Evolutionary conservation across 1,139 yeast genomes (phyloP), one percentile per base, ranked within the genome.

Genomic region (Yamadazyma jaroonii): DNA sequence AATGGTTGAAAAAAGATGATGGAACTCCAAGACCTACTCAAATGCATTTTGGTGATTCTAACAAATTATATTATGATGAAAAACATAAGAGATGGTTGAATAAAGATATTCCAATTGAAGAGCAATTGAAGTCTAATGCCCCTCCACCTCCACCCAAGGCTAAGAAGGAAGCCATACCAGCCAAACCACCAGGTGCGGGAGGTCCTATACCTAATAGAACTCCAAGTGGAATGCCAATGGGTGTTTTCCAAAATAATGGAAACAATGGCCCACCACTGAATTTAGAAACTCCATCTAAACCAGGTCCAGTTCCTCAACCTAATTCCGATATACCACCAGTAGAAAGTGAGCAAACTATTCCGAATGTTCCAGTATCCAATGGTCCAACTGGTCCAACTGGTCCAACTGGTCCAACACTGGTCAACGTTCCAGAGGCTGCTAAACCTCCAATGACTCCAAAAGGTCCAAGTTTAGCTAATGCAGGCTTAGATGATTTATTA

Each of bases 21-120:
- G 82, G 80, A 35, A 82, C 78, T 40, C 84, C 85, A 30, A 86
- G 84, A 54, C 86, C 94, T 1, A 73, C 81, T 42, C 77, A 79
- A 49, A 97, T 97, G 25, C 89, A 92, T 52, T 65, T 92, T 45
- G 98, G 98, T 8, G 89, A 85, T 41, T 77, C 80, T 46, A 84
- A 73, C 53, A 69, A 77, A 27, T 84, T 92, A 52, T 78, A 78
- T 50, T 94, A 80, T 56, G 96, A 90, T 61, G 94, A 87, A 51
- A 79, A 84, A 43, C 74, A 86, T 53, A 83, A 84, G 55, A 74
- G 96, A 53, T 92, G 97, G 96, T 79, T 92, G 38, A 83, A 87
- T 54, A 79, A 78, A 43, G 79, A 80, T 43, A 77, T 74, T 12
- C 79, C 86, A 1, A 76, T 85, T 32, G 81, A 80, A 45, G 96